A percentile compares a stretch with the other conserved stretches of the same genome.
These are phyloP conservation scores for Echria macrotheca DNA, from an alignment of 495 filamentous ascomycete genomes.

Conservation along the genomic window DNA sequence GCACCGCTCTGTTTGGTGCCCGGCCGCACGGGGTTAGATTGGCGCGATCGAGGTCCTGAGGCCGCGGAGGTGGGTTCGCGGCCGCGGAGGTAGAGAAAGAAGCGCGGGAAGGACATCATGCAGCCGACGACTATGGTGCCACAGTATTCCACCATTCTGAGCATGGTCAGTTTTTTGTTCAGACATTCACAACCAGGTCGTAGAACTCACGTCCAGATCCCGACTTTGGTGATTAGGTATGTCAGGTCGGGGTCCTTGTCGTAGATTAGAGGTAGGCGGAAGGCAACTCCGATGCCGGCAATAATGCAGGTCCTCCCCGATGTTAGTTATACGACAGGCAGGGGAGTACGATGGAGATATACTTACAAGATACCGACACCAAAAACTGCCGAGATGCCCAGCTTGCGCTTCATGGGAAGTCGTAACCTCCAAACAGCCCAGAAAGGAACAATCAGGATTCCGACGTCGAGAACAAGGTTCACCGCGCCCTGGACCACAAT, in stretches of 20 bases:
- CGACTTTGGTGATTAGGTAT: constrained; percentile 26
- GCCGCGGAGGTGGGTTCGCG: constrained; percentile 1
- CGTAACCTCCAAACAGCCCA: constrained; percentile 25
- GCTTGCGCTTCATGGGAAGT: constrained; percentile 26
- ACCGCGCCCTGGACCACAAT: constrained; percentile 19
- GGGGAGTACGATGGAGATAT: background rate
- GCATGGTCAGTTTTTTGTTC: background rate
- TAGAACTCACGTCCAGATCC: constrained; percentile 24
- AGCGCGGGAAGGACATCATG: constrained; percentile 28
- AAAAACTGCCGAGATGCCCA: constrained; percentile 31
- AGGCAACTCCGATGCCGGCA: constrained; percentile 22
- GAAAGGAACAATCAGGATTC: constrained; percentile 26
- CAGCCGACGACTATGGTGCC: constrained; percentile 29
- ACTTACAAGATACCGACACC: constrained; percentile 26
- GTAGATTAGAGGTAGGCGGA: constrained; percentile 22
- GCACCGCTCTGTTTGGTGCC: background rate
- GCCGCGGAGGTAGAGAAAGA: constrained; percentile 19
- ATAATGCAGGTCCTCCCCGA: constrained; percentile 23
- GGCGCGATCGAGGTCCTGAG: background rate
- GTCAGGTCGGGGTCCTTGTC: constrained; percentile 22
- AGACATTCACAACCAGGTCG: too few species aligned
- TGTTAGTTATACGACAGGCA: background rate
- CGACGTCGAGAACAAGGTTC: constrained; percentile 28
- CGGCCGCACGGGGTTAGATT: background rate
- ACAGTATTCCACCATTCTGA: constrained; percentile 29